A percentile compares a stretch with the other conserved stretches of the same genome.
phyloP scores from a whole-genome alignment of 768 basidiomycete genomes.

The Amanita polypyramis region DNA sequence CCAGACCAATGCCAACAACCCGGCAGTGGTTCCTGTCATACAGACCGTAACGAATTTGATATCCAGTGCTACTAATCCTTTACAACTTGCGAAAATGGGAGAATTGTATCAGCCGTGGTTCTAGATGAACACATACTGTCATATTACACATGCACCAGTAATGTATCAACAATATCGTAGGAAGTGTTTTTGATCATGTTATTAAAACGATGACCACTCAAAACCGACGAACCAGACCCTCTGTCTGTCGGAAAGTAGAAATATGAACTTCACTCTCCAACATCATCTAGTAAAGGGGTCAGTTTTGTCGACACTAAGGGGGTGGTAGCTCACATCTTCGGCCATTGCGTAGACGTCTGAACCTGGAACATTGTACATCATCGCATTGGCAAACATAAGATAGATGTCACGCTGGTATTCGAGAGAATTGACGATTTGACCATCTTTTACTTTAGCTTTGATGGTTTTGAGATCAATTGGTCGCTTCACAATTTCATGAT shows the following conservation, averaged over 20 bases:
- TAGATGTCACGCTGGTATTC: conserved; percentile 88
- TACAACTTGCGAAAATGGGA: conserved; percentile 76
- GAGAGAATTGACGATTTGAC: conserved; percentile 64
- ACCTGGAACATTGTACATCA: conserved; percentile 90
- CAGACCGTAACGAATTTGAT: conserved; percentile 80
- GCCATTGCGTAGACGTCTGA: conserved; percentile 88
- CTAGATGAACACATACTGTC: conserved; percentile 22
- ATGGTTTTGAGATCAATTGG: conserved; percentile 96
- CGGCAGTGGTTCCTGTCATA: conserved; percentile 44
- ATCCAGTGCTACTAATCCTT: conserved; percentile 77
- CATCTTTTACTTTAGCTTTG: conserved; percentile 77
- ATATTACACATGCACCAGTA: conserved; percentile 8
- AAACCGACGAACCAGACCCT: conserved; percentile 45
- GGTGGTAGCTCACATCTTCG: conserved; percentile 56
- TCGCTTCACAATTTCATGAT: conserved; percentile 85
- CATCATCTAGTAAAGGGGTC: conserved; percentile 51
- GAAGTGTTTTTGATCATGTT: conserved; percentile 3
- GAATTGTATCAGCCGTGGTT: conserved; percentile 87
- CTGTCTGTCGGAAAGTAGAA: conserved; percentile 63
- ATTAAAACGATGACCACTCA: conserved; percentile 3
- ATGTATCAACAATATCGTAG: conserved; percentile 3
- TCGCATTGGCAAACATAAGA: conserved; percentile 93
- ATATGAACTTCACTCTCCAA: conserved; percentile 58
- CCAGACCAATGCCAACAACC: conserved; percentile 24
- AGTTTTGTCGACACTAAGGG: conserved; percentile 4